Conservation (phyloP, 768 basidiomycete genomes). For the Suillus plorans region DNA sequence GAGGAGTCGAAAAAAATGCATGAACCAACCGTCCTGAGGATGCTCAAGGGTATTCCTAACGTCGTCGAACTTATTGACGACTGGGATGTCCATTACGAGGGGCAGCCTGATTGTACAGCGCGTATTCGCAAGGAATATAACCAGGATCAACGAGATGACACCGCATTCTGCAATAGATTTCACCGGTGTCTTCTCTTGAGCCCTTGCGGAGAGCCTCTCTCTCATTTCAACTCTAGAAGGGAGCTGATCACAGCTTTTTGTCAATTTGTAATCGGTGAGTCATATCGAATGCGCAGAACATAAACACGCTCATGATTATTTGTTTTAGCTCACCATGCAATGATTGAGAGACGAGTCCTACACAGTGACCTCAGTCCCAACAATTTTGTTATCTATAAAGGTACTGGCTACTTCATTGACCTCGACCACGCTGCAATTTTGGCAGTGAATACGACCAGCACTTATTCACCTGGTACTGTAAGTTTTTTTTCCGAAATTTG, state of each 20-base stretch:
- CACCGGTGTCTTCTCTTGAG: neutral
- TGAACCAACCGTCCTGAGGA: neutral
- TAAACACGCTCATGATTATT: neutral
- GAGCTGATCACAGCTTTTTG: slow-evolving; percentile 12
- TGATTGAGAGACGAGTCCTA: neutral
- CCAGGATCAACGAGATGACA: no score
- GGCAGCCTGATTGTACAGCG: neutral
- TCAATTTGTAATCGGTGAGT: slow-evolving; percentile 3
- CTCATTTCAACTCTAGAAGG: neutral
- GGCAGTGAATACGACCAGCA: neutral
- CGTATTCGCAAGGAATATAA: neutral
- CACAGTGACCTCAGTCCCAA: neutral
- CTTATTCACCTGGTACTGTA: neutral
- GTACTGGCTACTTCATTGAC: neutral
- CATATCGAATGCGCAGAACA: neutral
- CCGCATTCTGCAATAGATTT: neutral
- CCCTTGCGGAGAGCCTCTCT: neutral
- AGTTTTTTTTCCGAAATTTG: neutral
- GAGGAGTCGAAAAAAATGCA: neutral
- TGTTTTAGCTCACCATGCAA: neutral
- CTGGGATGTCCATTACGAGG: neutral
- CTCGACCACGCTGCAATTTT: neutral
- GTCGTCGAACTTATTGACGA: neutral
- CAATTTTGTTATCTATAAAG: neutral
- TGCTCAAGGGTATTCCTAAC: neutral